These are phyloP conservation scores for Mollisiaceae sp. DNA, from an alignment of 2,329 filamentous ascomycete species.

Conservation along the genomic window DNA sequence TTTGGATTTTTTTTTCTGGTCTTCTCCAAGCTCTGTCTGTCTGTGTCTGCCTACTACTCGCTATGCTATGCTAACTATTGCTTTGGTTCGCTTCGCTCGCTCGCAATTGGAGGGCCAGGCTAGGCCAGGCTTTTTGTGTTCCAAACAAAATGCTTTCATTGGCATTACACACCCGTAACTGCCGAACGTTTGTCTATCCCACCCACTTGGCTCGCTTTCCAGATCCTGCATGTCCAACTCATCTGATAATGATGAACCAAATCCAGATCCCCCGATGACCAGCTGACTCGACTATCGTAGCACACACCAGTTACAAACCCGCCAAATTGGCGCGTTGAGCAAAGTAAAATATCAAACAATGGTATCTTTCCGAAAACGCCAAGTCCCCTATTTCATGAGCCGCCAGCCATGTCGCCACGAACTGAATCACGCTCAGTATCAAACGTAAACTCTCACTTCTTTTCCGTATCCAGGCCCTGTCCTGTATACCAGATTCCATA, in stretches of 20 bases:
- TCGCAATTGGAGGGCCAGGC: slow-evolving; percentile 9
- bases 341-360: slow-evolving; percentile 34
- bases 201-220: slow-evolving; percentile 3
- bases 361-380: slow-evolving; percentile 42
- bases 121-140: slow-evolving; percentile 5
- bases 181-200: background rate
- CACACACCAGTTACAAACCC: slow-evolving; percentile 27
- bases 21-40: slow-evolving; percentile 18
- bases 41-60: slow-evolving; percentile 15
- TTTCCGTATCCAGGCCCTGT: slow-evolving; percentile 31
- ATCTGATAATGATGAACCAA: slow-evolving; percentile 5
- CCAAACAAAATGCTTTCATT: background rate
- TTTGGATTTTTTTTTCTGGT: slow-evolving; percentile 9
- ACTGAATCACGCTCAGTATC: slow-evolving; percentile 27
- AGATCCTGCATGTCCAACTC: slow-evolving; percentile 14
- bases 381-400: slow-evolving; percentile 23
- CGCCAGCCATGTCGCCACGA: slow-evolving; percentile 15
- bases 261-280: slow-evolving; percentile 11
- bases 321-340: slow-evolving; percentile 13
- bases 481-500: slow-evolving; percentile 21
- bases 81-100: slow-evolving; percentile 2
- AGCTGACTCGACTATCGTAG: slow-evolving; percentile 29
- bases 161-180: background rate
- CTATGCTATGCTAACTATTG: slow-evolving; percentile 8
- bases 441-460: slow-evolving; percentile 27